Percentiles rank a stretch among this genome's conserved stretches.
These are phyloP conservation scores for Wickerhamomyces strasburgensis DNA, from an alignment of 805 yeast genomes.

Conservation along the genomic window DNA sequence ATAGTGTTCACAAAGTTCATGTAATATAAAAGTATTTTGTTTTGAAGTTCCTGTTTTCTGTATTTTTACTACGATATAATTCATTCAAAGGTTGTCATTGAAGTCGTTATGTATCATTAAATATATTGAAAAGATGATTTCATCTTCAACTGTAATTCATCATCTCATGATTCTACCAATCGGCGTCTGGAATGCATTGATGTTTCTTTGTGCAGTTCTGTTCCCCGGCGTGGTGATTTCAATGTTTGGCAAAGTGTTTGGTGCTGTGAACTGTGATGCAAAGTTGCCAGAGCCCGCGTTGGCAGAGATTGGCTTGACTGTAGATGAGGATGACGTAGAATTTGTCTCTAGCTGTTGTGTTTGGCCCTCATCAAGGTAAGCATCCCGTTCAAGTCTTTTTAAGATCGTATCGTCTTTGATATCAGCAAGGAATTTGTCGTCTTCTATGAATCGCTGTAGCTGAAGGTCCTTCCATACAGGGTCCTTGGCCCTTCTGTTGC, in stretches of 20 bases:
- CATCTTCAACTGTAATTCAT: no score
- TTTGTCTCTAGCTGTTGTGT: neutral
- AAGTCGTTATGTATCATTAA: no score
- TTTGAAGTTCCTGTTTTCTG: neutral
- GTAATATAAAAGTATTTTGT: neutral
- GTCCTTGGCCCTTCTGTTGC: slow-evolving; percentile 15
- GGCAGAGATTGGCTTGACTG: neutral
- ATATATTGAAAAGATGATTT: no score
- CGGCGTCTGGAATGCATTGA: slow-evolving; percentile 22
- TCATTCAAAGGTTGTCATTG: no score
- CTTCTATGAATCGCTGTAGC: slow-evolving; percentile 20
- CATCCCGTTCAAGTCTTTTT: slow-evolving; percentile 12
- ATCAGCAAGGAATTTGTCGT: slow-evolving; percentile 16
- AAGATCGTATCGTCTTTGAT: slow-evolving; percentile 12
- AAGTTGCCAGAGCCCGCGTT: no score
- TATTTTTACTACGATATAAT: no score
- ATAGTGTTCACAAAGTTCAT: neutral
- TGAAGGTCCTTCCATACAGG: slow-evolving; percentile 27
- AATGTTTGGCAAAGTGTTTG: slow-evolving; percentile 1
- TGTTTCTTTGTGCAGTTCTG: slow-evolving; percentile 14
- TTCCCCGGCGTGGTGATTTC: slow-evolving; percentile 23
- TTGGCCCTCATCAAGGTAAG: slow-evolving; percentile 6
- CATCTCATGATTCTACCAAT: slow-evolving; percentile 21
- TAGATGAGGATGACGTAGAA: no score
- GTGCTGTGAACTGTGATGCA: neutral